phyloP scores from a whole-genome alignment of 2,329 filamentous ascomycete genomes.

The Phaeosphaeria sp. region DNA sequence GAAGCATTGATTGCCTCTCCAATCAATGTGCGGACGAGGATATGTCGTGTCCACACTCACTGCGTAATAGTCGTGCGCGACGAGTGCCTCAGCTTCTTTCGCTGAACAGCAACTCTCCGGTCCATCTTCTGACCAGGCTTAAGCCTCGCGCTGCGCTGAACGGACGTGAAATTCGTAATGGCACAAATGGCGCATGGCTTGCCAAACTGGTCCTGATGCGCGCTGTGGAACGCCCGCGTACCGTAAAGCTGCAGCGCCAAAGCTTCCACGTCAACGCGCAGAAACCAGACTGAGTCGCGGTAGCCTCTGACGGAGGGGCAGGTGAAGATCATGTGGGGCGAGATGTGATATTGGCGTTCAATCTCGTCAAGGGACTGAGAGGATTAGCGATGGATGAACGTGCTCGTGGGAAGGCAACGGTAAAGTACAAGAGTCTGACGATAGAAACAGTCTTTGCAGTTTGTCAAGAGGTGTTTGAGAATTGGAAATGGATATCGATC shows the following conservation, averaged over 20 bases:
- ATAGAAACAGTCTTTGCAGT: slow-evolving; percentile 39
- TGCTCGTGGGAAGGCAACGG: neutral
- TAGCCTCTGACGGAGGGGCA: slow-evolving; percentile 23
- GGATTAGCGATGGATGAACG: slow-evolving; percentile 4
- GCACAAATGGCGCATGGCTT: slow-evolving; percentile 33
- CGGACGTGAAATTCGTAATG: slow-evolving; percentile 18
- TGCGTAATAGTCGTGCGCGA: neutral
- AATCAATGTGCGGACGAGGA: no score
- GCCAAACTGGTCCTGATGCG: slow-evolving; percentile 26
- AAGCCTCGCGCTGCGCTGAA: neutral
- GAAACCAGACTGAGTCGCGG: slow-evolving; percentile 27
- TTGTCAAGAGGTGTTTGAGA: slow-evolving; percentile 24
- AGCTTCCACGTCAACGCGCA: slow-evolving; percentile 39
- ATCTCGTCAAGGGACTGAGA: slow-evolving; percentile 35
- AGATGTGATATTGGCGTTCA: slow-evolving; percentile 36
- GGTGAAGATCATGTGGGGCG: slow-evolving; percentile 16
- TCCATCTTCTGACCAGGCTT: slow-evolving; percentile 1
- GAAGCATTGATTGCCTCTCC: neutral
- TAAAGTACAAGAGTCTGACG: slow-evolving; percentile 32
- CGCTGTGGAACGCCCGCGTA: slow-evolving; percentile 37
- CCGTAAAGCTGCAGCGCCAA: slow-evolving; percentile 37
- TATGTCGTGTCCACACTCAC: no score
- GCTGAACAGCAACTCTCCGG: neutral
- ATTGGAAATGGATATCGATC: slow-evolving; percentile 33
- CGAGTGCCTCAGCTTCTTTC: slow-evolving; percentile 1